Conservation (phyloP, 1,139 yeast species). For the Pichia inconspicua region DNA sequence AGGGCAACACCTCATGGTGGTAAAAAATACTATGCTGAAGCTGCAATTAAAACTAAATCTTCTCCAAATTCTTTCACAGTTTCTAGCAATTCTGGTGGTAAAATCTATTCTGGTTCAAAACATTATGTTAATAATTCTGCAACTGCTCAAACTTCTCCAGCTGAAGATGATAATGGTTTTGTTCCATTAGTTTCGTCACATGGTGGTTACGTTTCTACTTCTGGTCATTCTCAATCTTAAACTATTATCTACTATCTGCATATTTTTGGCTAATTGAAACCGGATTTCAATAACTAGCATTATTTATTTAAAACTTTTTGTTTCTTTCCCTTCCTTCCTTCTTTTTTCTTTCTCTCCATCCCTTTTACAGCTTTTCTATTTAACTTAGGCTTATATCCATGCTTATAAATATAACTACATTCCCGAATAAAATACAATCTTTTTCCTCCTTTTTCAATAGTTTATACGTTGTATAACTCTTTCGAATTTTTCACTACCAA, state of each 20-base stretch:
- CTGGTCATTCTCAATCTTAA: conserved; percentile 20
- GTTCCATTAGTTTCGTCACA: conserved; percentile 25
- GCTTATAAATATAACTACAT: neutral
- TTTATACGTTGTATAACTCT: conserved; percentile 31
- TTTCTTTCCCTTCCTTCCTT: no score
- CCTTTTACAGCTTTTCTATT: neutral
- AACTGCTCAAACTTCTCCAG: conserved; percentile 8
- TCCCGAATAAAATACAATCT: neutral
- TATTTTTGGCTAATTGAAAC: neutral
- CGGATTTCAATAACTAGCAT: neutral
- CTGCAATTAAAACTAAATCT: conserved; percentile 13
- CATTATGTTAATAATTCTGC: conserved; percentile 24
- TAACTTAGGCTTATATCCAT: neutral
- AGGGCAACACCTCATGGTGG: conserved; percentile 19
- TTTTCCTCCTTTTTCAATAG: no score
- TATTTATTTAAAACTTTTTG: no score
- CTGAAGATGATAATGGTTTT: conserved; percentile 16
- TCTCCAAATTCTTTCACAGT: conserved; percentile 11
- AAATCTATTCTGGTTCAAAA: conserved; percentile 23
- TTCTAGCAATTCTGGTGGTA: conserved; percentile 26
- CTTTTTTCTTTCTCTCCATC: neutral
- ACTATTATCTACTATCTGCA: no score
- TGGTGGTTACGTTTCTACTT: conserved; percentile 21
- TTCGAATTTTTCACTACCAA: conserved; percentile 58
- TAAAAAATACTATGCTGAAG: conserved; percentile 17